Percentiles rank a stretch among this genome's conserved stretches.
These are phyloP conservation scores for Cyberlindnera maritima DNA, from an alignment of 805 yeast species.

Conservation along the genomic window DNA sequence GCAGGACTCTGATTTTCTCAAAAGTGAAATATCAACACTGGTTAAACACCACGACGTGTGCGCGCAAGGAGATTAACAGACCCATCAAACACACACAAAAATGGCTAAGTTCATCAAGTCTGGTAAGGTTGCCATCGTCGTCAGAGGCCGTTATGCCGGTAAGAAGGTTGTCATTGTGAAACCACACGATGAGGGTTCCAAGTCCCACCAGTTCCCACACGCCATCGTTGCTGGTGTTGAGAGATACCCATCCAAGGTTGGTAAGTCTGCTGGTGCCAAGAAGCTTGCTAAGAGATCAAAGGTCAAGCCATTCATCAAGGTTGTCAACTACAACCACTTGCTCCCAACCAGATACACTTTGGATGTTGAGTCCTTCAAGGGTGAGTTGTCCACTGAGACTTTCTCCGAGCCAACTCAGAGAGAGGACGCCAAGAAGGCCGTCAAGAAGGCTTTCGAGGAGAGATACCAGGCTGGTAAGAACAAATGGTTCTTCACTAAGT, in stretches of 20 bases:
- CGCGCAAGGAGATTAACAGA: conserved; percentile 7
- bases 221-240: conserved; percentile 99
- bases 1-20: conserved; percentile 21
- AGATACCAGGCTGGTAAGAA: conserved; percentile 99
- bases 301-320: conserved; percentile 98
- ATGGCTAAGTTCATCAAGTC: conserved; percentile 99
- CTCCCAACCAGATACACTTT: conserved; percentile 99
- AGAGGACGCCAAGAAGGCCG: conserved; percentile 97
- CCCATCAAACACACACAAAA: conserved; percentile 27
- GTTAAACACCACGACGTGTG: not conserved
- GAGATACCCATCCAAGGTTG: conserved; percentile 95
- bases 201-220: conserved; percentile 97
- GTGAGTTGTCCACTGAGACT: conserved; percentile 86
- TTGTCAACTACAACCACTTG: conserved; percentile 98
- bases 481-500: conserved; percentile 99
- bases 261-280: conserved; percentile 93
- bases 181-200: conserved; percentile 98
- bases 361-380: conserved; percentile 93
- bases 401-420: conserved; percentile 96
- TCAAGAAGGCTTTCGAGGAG: conserved; percentile 98
- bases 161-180: conserved; percentile 98
- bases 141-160: conserved; percentile 96
- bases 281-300: conserved; percentile 94
- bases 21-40: conserved; percentile 27
- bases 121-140: conserved; percentile 81